Conservation (phyloP, 2,329 filamentous ascomycete genomes). For the Epichloe brachyelytri region DNA sequence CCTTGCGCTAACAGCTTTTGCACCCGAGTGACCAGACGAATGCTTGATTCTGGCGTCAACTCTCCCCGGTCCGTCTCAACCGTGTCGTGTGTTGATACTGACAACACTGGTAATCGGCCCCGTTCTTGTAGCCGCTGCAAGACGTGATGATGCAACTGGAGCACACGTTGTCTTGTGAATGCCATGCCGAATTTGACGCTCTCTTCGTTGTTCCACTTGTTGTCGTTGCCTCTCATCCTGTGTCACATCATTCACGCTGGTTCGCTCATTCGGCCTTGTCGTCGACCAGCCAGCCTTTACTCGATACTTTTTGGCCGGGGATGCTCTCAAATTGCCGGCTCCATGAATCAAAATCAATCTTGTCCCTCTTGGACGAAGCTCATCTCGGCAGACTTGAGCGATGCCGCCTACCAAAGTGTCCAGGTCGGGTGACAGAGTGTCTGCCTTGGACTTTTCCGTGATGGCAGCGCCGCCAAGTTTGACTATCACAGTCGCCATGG, state of each 20-base stretch:
- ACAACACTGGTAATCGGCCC: not conserved
- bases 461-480: slow-evolving; percentile 5
- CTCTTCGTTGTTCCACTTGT: not conserved
- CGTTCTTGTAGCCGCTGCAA: not conserved
- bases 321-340: slow-evolving; percentile 3
- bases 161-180: slow-evolving; percentile 1
- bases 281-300: not conserved
- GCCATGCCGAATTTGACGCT: slow-evolving; percentile 2
- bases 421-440: not conserved
- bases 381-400: not conserved
- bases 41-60: not conserved
- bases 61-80: slow-evolving; percentile 1
- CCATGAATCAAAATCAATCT: slow-evolving; percentile 2
- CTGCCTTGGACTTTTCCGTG: slow-evolving; percentile 1
- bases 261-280: not conserved
- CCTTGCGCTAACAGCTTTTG: not conserved
- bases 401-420: not conserved
- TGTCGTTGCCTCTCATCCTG: not conserved
- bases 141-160: slow-evolving; percentile 2
- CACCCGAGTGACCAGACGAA: not conserved
- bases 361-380: not conserved
- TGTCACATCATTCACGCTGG: not conserved
- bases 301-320: slow-evolving; percentile 1
- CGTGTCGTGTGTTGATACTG: slow-evolving; percentile 3
- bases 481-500: slow-evolving; percentile 1